Base-by-base conservation (phyloP, 148 eudicot genomes). In the Chenopodium suecicum region DNA sequence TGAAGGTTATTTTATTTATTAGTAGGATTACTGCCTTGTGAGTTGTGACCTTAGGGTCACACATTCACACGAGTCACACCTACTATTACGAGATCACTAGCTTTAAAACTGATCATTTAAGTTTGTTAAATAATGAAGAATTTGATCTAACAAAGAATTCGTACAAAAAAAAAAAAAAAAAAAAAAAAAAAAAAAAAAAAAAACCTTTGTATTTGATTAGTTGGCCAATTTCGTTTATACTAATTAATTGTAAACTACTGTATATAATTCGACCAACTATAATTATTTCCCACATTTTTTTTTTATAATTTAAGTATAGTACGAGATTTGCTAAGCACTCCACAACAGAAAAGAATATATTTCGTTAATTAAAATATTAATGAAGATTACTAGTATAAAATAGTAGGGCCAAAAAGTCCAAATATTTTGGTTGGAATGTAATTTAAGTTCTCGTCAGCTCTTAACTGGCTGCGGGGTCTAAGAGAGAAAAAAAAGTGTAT, bases 391-490 rank as follows among this genome's bases (percentile, higher is more conserved):
- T 70, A 27, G 27, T 80, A 46, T 3, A 63, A 25, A 47, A 66
- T 54, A 4, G 46, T 4, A 1, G 80, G 75, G n/a, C 52, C 70
- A 6, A 70, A 46, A 41, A 41, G 44, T 41, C 44, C 44, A 41
- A 41, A 41, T 6, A 5, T 29, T 16, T 70, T 69, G 50, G 22
- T 16, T 46, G 70, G 82, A 62, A 80, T 48, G 60, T 20, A 23
- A 23, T 23, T 23, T 23, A 80, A 25, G 70, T 60, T 81, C 60
- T 16, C 60, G 60, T 56, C 17, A 56, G 17, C 60, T 54, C 60
- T 54, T 54, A 54, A 82, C 71, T 70, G 71, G 76, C 25, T 76
- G 69, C 41, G 34, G 66, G 76, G 76, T 16, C n/a, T 60, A 54
- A 69, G 56, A 44, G 41, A 29, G 52, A 9, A 11, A 20, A 20